Percentiles rank a stretch among this genome's conserved stretches.
These are phyloP conservation scores for Cercis canadensis DNA, from an alignment of 306 rosid species.

Conservation along the genomic window DNA sequence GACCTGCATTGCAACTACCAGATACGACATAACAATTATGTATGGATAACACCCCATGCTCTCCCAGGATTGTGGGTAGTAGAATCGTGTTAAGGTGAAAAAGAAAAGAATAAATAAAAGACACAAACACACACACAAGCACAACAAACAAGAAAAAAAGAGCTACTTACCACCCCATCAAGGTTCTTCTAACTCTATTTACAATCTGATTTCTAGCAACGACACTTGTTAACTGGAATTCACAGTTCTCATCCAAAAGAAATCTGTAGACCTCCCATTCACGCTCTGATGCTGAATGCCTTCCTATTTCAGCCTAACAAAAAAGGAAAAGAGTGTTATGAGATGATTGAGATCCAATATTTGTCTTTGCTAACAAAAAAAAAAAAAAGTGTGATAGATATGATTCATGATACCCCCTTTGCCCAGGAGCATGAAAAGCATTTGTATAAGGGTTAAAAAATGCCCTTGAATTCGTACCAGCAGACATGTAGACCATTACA, in stretches of 20 bases:
- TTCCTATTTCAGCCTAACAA: slow-evolving; percentile 78
- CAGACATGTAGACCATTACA: neutral
- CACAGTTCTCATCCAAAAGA: slow-evolving; percentile 74
- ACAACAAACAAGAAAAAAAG: too few relatives aligned
- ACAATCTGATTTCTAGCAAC: slow-evolving; percentile 70
- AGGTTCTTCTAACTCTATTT: slow-evolving; percentile 72
- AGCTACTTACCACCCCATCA: slow-evolving; percentile 72
- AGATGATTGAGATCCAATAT: slow-evolving; percentile 1
- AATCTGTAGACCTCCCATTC: slow-evolving; percentile 89
- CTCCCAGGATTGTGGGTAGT: neutral
- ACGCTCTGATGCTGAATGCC: slow-evolving; percentile 68
- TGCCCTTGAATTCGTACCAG: neutral
- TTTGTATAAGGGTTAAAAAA: neutral
- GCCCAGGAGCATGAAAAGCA: slow-evolving; percentile 5
- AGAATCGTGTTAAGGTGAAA: too few relatives aligned
- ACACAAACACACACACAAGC: too few relatives aligned
- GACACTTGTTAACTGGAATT: slow-evolving; percentile 46
- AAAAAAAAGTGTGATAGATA: too few relatives aligned
- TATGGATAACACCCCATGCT: neutral
- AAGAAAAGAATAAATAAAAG: too few relatives aligned
- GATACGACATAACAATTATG: slow-evolving; percentile 13
- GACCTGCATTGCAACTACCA: slow-evolving; percentile 15
- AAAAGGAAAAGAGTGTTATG: neutral
- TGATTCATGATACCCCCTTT: too few relatives aligned
- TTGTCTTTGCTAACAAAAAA: neutral